A percentile compares a stretch with the other conserved stretches of the same genome.
These are phyloP conservation scores for Xenosphaeropsis pyriputrescens DNA, from an alignment of 2,329 filamentous ascomycete species.

Conservation along the genomic window DNA sequence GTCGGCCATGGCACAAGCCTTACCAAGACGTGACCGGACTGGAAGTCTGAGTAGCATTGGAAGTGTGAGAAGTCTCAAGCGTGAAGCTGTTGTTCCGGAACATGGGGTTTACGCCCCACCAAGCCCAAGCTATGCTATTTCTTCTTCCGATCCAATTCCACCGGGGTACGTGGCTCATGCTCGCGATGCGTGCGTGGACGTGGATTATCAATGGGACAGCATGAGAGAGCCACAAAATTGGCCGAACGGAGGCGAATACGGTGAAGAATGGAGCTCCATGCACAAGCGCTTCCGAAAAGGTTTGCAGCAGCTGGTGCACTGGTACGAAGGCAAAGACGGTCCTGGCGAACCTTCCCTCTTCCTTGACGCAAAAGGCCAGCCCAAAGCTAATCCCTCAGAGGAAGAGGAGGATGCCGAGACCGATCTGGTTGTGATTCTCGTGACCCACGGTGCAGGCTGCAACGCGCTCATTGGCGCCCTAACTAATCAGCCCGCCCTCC, in stretches of 20 bases:
- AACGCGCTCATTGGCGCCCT: conserved; percentile 90
- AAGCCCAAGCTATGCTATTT: conserved; percentile 70
- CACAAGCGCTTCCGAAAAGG: conserved; percentile 78
- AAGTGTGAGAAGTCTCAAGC: conserved; percentile 7
- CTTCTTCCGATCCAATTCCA: conserved; percentile 67
- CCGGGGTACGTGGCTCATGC: conserved; percentile 82
- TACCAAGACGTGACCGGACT: conserved; percentile 17
- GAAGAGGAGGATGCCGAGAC: conserved; percentile 41
- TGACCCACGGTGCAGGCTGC: conserved; percentile 91
- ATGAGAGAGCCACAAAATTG: conserved; percentile 65
- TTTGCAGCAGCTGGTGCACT: conserved; percentile 63
- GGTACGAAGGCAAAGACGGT: conserved; percentile 49
- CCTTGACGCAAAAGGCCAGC: conserved; percentile 2
- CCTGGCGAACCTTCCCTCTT: conserved; percentile 1
- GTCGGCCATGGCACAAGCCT: conserved; percentile 11
- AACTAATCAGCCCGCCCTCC: conserved; percentile 78
- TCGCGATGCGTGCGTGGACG: conserved; percentile 65
- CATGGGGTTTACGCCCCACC: conserved; percentile 54
- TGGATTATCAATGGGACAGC: conserved; percentile 97
- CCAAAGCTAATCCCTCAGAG: conserved; percentile 30
- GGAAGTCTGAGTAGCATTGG: conserved; percentile 17
- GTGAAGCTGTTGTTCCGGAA: conserved; percentile 2
- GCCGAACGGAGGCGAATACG: conserved; percentile 76
- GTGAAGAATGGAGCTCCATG: conserved; percentile 94
- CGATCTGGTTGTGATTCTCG: conserved; percentile 70